Evolutionary conservation across 768 basidiomycete genomes (phyloP).

Genomic region (Russula sp.): DNA sequence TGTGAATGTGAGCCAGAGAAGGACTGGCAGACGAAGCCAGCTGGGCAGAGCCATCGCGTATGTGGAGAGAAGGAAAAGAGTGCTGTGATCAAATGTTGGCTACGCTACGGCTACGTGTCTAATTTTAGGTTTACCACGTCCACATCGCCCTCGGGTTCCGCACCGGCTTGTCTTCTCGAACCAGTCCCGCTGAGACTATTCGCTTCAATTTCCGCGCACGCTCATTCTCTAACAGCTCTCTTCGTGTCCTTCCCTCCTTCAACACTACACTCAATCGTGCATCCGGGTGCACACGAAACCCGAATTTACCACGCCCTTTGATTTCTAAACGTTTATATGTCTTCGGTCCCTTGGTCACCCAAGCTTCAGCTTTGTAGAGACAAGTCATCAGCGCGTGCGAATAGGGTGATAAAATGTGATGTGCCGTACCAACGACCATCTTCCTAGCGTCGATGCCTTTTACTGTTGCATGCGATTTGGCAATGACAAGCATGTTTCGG

Average conservation of each 20-base stretch:
- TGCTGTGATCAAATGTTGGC: no score
- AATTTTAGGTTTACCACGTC: constrained; percentile 56
- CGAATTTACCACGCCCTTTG: constrained; percentile 74
- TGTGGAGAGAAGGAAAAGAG: neutral
- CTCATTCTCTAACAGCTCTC: constrained; percentile 55
- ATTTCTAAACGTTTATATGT: constrained; percentile 63
- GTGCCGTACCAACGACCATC: constrained; percentile 71
- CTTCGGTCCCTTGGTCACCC: constrained; percentile 82
- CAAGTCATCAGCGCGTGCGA: neutral
- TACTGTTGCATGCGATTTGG: constrained; percentile 75
- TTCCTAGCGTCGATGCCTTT: constrained; percentile 66
- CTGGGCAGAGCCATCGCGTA: constrained; percentile 32
- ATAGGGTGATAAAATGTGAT: neutral
- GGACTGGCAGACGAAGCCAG: constrained; percentile 41
- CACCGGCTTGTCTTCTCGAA: constrained; percentile 73
- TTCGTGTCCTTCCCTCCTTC: constrained; percentile 72
- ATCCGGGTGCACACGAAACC: constrained; percentile 68
- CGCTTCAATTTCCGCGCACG: constrained; percentile 60
- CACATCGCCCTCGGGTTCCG: constrained; percentile 65
- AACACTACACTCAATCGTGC: constrained; percentile 70
- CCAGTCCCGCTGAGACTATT: constrained; percentile 73
- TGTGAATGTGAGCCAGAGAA: constrained; percentile 37
- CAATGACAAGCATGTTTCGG: constrained; percentile 81
- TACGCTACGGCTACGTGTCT: neutral
- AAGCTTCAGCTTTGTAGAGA: constrained; percentile 65